Evolutionary conservation across 2,329 filamentous ascomycete species (phyloP).

Genomic region (Zalaria sp.): DNA sequence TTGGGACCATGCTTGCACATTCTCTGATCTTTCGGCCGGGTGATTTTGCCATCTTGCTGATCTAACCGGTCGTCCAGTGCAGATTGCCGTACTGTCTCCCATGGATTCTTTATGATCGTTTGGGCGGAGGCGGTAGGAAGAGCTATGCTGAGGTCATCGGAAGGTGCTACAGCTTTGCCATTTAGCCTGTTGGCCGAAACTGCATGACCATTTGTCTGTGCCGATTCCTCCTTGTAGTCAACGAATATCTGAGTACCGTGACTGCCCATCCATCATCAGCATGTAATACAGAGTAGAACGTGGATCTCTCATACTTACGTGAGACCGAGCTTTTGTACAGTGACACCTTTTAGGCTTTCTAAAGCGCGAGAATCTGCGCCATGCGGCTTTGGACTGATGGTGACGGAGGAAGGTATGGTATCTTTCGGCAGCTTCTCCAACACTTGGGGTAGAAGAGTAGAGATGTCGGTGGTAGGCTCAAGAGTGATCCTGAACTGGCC

Average conservation of each 20-base stretch:
- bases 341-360: constrained; percentile 36
- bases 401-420: constrained; percentile 39
- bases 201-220: constrained; percentile 35
- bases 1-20: constrained; percentile 95
- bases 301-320: constrained; percentile 24
- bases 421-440: constrained; percentile 45
- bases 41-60: constrained; percentile 78
- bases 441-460: constrained; percentile 39
- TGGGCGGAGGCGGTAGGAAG: constrained; percentile 42
- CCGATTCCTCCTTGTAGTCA: constrained; percentile 52
- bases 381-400: constrained; percentile 46
- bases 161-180: constrained; percentile 57
- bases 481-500: constrained; percentile 80
- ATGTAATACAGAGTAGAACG: constrained; percentile 6
- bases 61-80: constrained; percentile 77
- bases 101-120: constrained; percentile 66
- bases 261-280: constrained; percentile 29
- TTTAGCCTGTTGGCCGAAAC: constrained; percentile 52
- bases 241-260: constrained; percentile 89
- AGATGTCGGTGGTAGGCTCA: constrained; percentile 60
- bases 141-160: constrained; percentile 50
- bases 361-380: constrained; percentile 43
- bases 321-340: constrained; percentile 43
- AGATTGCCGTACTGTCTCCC: constrained; percentile 85
- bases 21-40: constrained; percentile 55